phyloP scores from a whole-genome alignment of 2,329 filamentous ascomycete genomes.

The Cladosporium phlei region DNA sequence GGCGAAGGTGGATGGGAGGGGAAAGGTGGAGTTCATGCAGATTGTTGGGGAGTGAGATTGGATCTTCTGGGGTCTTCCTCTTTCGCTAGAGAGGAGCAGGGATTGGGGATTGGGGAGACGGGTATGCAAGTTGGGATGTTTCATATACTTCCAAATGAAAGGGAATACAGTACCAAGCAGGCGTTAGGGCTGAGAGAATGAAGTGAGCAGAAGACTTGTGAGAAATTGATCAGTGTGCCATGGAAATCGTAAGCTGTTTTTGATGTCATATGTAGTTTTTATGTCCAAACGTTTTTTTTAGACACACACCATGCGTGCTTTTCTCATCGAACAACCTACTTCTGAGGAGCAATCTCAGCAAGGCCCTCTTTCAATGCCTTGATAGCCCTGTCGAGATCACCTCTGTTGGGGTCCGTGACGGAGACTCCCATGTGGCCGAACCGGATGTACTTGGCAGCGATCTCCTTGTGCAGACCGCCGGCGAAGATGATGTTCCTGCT shows the following conservation, averaged over 20 bases:
- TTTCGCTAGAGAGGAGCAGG: background rate
- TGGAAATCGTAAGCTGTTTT: too few species aligned
- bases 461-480: conserved; percentile 92
- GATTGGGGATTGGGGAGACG: background rate
- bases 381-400: conserved; percentile 80
- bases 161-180: too few species aligned
- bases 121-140: too few species aligned
- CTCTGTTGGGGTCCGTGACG: conserved; percentile 72
- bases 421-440: conserved; percentile 98
- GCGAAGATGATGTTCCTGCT: conserved; percentile 91
- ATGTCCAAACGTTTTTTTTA: too few species aligned
- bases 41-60: conserved; percentile 9
- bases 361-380: conserved; percentile 70
- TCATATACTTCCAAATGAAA: too few species aligned
- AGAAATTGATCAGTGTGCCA: too few species aligned
- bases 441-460: conserved; percentile 85
- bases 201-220: too few species aligned
- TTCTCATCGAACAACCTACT: too few species aligned
- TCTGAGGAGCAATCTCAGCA: conserved; percentile 51
- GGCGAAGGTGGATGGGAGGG: conserved; percentile 6
- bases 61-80: background rate
- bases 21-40: conserved; percentile 10
- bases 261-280: too few species aligned
- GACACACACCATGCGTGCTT: background rate
- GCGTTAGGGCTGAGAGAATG: too few species aligned